Base-by-base conservation (phyloP, 202 grass and related monocot species). In the Schoenoplectus tabernaemontani region DNA sequence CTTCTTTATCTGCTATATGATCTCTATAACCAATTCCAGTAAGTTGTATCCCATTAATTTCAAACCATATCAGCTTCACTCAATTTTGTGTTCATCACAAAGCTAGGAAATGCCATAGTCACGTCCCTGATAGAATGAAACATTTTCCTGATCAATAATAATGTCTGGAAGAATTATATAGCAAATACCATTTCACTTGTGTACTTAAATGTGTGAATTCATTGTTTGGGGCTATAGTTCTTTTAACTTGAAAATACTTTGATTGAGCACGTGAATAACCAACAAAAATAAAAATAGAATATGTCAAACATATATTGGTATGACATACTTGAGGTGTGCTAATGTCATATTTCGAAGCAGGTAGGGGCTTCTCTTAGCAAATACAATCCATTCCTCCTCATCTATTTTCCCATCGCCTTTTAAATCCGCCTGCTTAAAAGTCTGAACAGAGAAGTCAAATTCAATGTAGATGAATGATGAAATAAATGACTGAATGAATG, bases 271-370 rank as follows among this genome's bases (percentile, higher is more conserved):
- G 4, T 59, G 12, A 41, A 37, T 57, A 78, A 50, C 38, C 39
- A 62, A 79, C 63, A 17, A 38, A 82, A 82, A 53, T 19, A 2
- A 69, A 43, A 58, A 61, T 59, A 68, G 54, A 38, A 53, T 53
- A 57, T 11, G 12, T 44, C 19, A 4, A 74, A 53, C 34, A 53
- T 53, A 0, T 2, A 19, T 34, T 33, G 20, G 15, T 44, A 33
- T 54, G 46, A 77, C 85, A 86, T 87, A 97, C 87, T 89, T 89
- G 6, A 93, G 75, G 69, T 90, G 87, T 17, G 91, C 87, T 64
- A 98, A 82, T 13, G 89, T 92, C 88, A 98, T 94, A 64, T 98
- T 98, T 79, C 89, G 89, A 17, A 94, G 62, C 68, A 98, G 85
- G 56, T 80, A 72, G 0, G 91, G 91, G 53, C 90, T 89, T 82